These are phyloP conservation scores for Aspergillus sp. DNA, from an alignment of 2,329 filamentous ascomycete genomes.

Conservation along the genomic window DNA sequence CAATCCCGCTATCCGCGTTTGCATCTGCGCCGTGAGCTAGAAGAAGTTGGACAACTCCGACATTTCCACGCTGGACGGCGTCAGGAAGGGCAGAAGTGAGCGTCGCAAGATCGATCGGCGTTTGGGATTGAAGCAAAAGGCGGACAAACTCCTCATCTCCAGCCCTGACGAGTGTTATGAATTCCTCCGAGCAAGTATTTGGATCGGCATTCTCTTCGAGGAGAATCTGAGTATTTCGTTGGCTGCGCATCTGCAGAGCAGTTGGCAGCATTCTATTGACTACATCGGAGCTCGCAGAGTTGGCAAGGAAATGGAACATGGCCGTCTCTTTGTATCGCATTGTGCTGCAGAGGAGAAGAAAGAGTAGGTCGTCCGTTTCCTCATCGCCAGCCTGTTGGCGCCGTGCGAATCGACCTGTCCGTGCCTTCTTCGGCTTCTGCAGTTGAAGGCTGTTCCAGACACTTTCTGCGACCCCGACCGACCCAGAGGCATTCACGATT, in stretches of 20 bases:
- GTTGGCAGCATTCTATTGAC: slow-evolving; percentile 6
- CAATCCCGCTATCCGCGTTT: not conserved
- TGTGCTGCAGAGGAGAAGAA: slow-evolving; percentile 2
- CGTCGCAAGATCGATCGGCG: not conserved
- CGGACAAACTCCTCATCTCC: slow-evolving; percentile 7
- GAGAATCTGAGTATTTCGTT: slow-evolving; percentile 1
- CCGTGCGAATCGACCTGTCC: slow-evolving; percentile 6
- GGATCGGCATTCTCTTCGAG: slow-evolving; percentile 10
- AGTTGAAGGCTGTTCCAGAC: slow-evolving; percentile 6
- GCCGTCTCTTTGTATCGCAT: slow-evolving; percentile 7
- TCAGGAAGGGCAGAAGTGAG: slow-evolving; percentile 7
- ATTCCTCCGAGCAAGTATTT: slow-evolving; percentile 6
- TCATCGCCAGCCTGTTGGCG: slow-evolving; percentile 5
- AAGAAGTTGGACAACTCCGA: not conserved
- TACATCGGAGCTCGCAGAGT: slow-evolving; percentile 3
- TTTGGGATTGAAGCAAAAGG: slow-evolving; percentile 5
- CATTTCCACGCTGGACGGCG: slow-evolving; percentile 1
- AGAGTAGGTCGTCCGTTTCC: slow-evolving; percentile 5
- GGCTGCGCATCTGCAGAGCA: slow-evolving; percentile 8
- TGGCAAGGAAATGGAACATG: slow-evolving; percentile 9
- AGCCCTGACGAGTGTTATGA: not conserved
- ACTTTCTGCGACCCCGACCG: slow-evolving; percentile 8
- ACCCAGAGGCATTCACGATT: not conserved
- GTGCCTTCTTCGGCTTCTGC: slow-evolving; percentile 10
- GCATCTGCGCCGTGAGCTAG: slow-evolving; percentile 8